Evolutionary conservation across 805 yeast species (phyloP).

Genomic region (Tetrapisispora nanseiensis): DNA sequence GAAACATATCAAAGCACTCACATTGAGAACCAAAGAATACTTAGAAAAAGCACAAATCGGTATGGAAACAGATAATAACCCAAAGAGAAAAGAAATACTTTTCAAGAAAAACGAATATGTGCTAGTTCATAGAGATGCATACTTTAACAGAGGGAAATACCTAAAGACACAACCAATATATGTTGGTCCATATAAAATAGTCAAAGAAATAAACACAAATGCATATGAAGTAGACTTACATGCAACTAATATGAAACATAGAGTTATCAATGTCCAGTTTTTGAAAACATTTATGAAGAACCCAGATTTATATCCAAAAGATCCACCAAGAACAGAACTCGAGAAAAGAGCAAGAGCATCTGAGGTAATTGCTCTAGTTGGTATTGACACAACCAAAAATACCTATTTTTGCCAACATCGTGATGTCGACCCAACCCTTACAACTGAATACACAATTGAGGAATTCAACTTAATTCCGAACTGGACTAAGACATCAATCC

Average conservation of each 20-base stretch:
- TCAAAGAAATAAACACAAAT: constrained; percentile 2
- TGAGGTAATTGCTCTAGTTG: not conserved
- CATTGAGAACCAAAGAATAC: too few species aligned
- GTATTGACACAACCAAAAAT: not conserved
- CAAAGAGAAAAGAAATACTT: not conserved
- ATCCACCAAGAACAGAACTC: not conserved
- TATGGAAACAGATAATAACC: constrained; percentile 1
- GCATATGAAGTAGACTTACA: constrained; percentile 7
- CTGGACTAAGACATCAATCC: not conserved
- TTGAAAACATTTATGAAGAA: too few species aligned
- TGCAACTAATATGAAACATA: not conserved
- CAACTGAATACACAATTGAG: not conserved
- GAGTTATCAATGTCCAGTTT: constrained; percentile 5
- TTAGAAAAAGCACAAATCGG: not conserved
- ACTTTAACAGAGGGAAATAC: constrained; percentile 3
- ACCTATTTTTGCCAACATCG: not conserved
- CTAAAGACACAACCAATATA: constrained; percentile 4
- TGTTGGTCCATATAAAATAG: constrained; percentile 6
- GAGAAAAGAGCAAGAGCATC: not conserved
- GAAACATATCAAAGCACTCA: too few species aligned
- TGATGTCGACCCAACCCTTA: not conserved
- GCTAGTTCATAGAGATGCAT: constrained; percentile 5
- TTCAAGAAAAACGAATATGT: constrained; percentile 3
- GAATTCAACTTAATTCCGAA: not conserved
- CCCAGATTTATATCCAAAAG: not conserved